Conservation (phyloP, 768 basidiomycete genomes). For the Leccinum ochraceum region DNA sequence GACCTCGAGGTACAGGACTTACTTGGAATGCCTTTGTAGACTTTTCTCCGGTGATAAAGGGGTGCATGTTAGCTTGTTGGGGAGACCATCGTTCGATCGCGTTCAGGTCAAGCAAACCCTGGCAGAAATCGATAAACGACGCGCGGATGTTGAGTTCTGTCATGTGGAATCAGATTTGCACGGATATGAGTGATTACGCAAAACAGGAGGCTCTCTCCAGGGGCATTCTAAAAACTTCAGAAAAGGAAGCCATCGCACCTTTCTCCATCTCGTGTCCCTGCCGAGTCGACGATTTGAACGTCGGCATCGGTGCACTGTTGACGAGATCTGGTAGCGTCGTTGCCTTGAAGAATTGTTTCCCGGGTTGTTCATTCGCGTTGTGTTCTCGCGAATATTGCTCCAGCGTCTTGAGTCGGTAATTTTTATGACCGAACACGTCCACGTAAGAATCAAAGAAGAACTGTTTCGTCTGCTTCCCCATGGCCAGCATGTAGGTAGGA, state of each 20-base stretch:
- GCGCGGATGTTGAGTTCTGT: slow-evolving; percentile 91
- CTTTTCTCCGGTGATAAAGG: slow-evolving; percentile 98
- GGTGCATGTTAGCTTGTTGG: slow-evolving; percentile 92
- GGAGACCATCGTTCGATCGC: slow-evolving; percentile 97
- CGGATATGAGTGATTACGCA: slow-evolving; percentile 12
- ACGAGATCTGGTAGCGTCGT: slow-evolving; percentile 93
- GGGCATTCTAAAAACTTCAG: not conserved
- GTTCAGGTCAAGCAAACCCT: slow-evolving; percentile 90
- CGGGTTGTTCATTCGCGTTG: slow-evolving; percentile 94
- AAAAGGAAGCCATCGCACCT: slow-evolving; percentile 47
- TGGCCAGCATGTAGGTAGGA: slow-evolving; percentile 90
- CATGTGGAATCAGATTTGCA: slow-evolving; percentile 18
- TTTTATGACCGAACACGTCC: slow-evolving; percentile 77
- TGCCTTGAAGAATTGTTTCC: slow-evolving; percentile 98
- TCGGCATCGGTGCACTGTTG: slow-evolving; percentile 91
- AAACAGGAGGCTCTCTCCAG: slow-evolving; percentile 1
- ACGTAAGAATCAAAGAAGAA: slow-evolving; percentile 91
- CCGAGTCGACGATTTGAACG: slow-evolving; percentile 70
- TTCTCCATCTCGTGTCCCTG: slow-evolving; percentile 87
- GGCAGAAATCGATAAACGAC: slow-evolving; percentile 97
- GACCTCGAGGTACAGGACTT: slow-evolving; percentile 29
- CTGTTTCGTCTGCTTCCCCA: slow-evolving; percentile 91
- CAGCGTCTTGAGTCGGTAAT: slow-evolving; percentile 84
- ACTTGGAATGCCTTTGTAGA: slow-evolving; percentile 86
- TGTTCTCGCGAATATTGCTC: slow-evolving; percentile 97